These are phyloP conservation scores for Termitomyces sp. DNA, from an alignment of 768 basidiomycete genomes.

Conservation along the genomic window DNA sequence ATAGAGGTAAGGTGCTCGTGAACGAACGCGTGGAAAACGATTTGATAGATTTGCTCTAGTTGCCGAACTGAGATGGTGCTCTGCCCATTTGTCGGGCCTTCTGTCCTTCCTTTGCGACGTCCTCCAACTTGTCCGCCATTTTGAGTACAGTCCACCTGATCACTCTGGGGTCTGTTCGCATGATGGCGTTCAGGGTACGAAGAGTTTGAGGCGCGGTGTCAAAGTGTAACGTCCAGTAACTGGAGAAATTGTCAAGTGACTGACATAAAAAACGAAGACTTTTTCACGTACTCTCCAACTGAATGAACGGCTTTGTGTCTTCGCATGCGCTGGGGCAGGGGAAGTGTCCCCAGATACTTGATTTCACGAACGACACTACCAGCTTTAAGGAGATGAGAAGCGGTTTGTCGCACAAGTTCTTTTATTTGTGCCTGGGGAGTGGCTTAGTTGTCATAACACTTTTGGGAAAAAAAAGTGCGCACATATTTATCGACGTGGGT, in stretches of 20 bases:
- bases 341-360: slow-evolving; percentile 66
- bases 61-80: no score
- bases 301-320: slow-evolving; percentile 49
- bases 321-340: slow-evolving; percentile 72
- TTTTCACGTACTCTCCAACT: slow-evolving; percentile 70
- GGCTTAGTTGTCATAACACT: background rate
- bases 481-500: slow-evolving; percentile 74
- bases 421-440: slow-evolving; percentile 61
- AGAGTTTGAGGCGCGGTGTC: slow-evolving; percentile 77
- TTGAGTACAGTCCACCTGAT: slow-evolving; percentile 80
- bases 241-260: slow-evolving; percentile 21
- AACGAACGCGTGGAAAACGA: no score
- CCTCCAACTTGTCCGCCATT: slow-evolving; percentile 67
- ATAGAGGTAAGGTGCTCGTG: no score
- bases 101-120: slow-evolving; percentile 51
- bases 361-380: slow-evolving; percentile 83
- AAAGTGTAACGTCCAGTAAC: slow-evolving; percentile 90
- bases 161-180: slow-evolving; percentile 79
- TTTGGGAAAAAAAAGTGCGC: slow-evolving; percentile 18
- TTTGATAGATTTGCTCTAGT: background rate
- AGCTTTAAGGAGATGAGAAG: slow-evolving; percentile 62
- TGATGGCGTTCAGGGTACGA: slow-evolving; percentile 53
- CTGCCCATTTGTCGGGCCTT: background rate
- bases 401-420: slow-evolving; percentile 65
- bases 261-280: background rate